Evolutionary conservation across 768 basidiomycete genomes (phyloP), one percentile per base, ranked within the genome.

Genomic region (Epithele typhae): DNA sequence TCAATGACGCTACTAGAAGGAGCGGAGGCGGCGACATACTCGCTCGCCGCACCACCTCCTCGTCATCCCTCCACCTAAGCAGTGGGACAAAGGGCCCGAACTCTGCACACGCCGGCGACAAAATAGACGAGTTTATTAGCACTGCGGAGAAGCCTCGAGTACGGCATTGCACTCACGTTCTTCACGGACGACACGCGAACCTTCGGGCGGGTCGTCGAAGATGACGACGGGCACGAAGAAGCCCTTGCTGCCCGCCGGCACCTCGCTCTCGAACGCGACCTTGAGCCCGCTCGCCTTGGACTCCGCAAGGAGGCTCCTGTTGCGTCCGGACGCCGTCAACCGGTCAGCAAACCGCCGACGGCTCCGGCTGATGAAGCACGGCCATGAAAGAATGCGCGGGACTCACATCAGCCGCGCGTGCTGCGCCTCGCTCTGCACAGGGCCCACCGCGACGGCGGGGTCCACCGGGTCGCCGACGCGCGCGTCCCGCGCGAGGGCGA

Each of bases 171-270:
- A 45, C 49, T 45, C 27, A 51, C 43, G 49, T 30, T 51, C 49
- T 35, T 51, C 49, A 11, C 30, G 37, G n/a, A 51, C 49, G 23
- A 51, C 36, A 23, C 37, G n/a, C 5, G 49, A 38, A 10, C 45
- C 38, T 9, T 51, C 49, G 9, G 49, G 49, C 8, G 49, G 49
- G 38, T 51, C 45, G 21, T 51, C 49, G n/a, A 51, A 33, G 15
- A 51, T 40, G 4, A 37, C 40, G 18, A 45, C 6, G 5, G 49
- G 49, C 15, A 51, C 25, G 25, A 45, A 51, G n/a, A 40, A 45
- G 8, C 49, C 49, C 5, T 33, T 37, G 6, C n/a, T n/a, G 14
- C 18, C 35, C 22, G 21, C 12, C 19, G 43, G 38, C 8, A 42
- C 15, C 33, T 35, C 22, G 18, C 42, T 19, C 33, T 43, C 43